Conservation (phyloP, 352 stramenopile genomes). For the Phytophthora cactorum region DNA sequence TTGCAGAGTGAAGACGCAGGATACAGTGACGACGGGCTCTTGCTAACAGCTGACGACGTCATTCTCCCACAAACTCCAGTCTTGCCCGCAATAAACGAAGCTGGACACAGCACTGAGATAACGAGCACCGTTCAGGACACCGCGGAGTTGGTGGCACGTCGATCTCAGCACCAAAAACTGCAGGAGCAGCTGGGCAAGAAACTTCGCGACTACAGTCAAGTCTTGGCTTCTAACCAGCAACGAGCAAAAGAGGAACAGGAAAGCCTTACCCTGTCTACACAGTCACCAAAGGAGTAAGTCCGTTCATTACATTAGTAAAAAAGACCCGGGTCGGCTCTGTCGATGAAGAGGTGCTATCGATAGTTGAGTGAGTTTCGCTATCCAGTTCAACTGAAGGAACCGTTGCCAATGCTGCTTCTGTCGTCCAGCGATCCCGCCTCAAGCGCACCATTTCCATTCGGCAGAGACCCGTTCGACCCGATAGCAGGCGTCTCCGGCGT, state of each 20-base stretch:
- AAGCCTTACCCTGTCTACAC: background rate
- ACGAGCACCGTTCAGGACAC: background rate
- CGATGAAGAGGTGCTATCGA: slow-evolving; percentile 26
- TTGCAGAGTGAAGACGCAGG: slow-evolving; percentile 19
- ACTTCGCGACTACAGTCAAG: slow-evolving; percentile 42
- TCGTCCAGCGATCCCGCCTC: slow-evolving; percentile 38
- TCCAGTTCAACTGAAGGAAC: slow-evolving; percentile 40
- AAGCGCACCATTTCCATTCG: slow-evolving; percentile 39
- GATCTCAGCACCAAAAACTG: slow-evolving; percentile 45
- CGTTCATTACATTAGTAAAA: slow-evolving; percentile 42
- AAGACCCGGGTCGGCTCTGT: slow-evolving; percentile 23
- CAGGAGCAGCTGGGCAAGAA: slow-evolving; percentile 47
- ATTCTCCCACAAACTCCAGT: background rate
- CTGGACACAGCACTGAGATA: background rate
- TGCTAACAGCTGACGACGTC: slow-evolving; percentile 6
- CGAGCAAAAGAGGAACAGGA: background rate
- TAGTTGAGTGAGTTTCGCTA: slow-evolving; percentile 13
- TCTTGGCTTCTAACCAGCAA: slow-evolving; percentile 24
- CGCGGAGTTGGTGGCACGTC: slow-evolving; percentile 11
- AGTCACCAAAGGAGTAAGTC: slow-evolving; percentile 29
- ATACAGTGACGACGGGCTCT: slow-evolving; percentile 22
- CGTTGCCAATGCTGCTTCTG: slow-evolving; percentile 40
- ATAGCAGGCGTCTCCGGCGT: slow-evolving; percentile 24
- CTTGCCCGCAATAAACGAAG: background rate
- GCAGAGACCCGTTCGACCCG: slow-evolving; percentile 41